phyloP scores from a whole-genome alignment of 1,284 basidiomycete genomes.

The Malassezia dermatis region DNA sequence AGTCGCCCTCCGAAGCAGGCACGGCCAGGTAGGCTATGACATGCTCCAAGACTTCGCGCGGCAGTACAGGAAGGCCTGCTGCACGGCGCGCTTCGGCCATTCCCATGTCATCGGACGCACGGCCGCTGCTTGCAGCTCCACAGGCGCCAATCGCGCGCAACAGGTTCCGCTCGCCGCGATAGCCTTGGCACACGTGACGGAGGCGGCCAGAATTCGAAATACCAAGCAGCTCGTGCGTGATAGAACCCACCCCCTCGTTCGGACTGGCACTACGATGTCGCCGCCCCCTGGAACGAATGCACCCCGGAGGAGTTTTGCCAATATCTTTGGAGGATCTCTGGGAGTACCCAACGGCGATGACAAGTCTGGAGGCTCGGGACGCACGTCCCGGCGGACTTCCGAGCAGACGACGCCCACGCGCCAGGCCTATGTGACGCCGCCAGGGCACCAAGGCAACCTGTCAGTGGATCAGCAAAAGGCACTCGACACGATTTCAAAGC shows the following conservation, averaged over 20 bases:
- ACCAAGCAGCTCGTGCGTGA: not conserved
- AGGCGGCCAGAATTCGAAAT: not conserved
- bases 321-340: constrained; percentile 1
- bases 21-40: constrained; percentile 22
- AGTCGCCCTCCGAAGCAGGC: constrained; percentile 26
- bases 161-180: no score
- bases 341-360: not conserved
- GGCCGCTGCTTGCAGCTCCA: not conserved
- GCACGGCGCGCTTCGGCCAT: constrained; percentile 7
- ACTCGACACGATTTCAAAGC: constrained; percentile 19
- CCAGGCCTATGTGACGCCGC: constrained; percentile 1
- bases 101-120: not conserved
- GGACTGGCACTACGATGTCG: no score
- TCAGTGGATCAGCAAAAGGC: constrained; percentile 24
- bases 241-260: no score
- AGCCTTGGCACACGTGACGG: not conserved
- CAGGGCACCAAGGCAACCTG: constrained; percentile 40
- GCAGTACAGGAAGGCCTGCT: constrained; percentile 21
- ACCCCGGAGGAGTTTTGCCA: not conserved
- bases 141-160: not conserved
- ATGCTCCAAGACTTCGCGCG: constrained; percentile 30
- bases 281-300: not conserved
- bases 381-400: not conserved
- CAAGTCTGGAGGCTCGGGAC: not conserved
- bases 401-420: not conserved